A percentile compares a stretch with the other conserved stretches of the same genome.
phyloP scores from a whole-genome alignment of 352 stramenopile species.

The Phytophthora cryptogea region DNA sequence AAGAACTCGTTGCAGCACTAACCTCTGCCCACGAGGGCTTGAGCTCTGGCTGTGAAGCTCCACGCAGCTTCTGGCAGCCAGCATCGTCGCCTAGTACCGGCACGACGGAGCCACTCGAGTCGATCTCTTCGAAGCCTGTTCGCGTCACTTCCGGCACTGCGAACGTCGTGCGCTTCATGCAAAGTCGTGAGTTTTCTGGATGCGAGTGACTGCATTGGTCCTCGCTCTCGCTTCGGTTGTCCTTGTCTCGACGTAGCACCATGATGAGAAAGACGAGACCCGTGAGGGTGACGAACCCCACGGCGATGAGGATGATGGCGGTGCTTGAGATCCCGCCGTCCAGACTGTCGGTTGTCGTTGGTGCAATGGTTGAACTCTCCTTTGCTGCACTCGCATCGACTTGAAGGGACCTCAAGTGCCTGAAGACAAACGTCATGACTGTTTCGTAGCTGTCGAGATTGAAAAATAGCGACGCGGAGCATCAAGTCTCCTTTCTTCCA shows the following conservation, averaged over 20 bases:
- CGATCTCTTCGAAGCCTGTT: conserved; percentile 15
- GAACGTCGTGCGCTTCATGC: conserved; percentile 36
- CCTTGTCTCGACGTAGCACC: conserved; percentile 15
- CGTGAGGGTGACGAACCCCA: conserved; percentile 18
- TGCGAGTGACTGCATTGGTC: neutral
- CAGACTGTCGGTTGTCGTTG: conserved; percentile 1
- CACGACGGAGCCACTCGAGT: conserved; percentile 29
- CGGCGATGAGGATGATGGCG: conserved; percentile 22
- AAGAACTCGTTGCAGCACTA: conserved; percentile 20
- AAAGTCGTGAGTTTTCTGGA: conserved; percentile 20
- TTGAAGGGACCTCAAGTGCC: conserved; percentile 1
- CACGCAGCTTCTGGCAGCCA: conserved; percentile 14
- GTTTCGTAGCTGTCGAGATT: conserved; percentile 2
- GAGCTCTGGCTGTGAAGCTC: conserved; percentile 10
- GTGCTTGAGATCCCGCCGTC: conserved; percentile 18
- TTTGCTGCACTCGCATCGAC: conserved; percentile 7
- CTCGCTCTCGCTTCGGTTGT: conserved; percentile 11
- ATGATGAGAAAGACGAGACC: conserved; percentile 24
- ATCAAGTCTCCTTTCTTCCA: neutral
- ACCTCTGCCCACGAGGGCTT: conserved; percentile 28
- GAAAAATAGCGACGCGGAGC: conserved; percentile 14
- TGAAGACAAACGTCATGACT: neutral
- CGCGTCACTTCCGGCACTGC: conserved; percentile 14
- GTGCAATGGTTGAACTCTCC: conserved; percentile 7
- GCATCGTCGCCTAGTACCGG: conserved; percentile 26